Conservation (phyloP, 768 basidiomycete species). For the Rickenella mellea region DNA sequence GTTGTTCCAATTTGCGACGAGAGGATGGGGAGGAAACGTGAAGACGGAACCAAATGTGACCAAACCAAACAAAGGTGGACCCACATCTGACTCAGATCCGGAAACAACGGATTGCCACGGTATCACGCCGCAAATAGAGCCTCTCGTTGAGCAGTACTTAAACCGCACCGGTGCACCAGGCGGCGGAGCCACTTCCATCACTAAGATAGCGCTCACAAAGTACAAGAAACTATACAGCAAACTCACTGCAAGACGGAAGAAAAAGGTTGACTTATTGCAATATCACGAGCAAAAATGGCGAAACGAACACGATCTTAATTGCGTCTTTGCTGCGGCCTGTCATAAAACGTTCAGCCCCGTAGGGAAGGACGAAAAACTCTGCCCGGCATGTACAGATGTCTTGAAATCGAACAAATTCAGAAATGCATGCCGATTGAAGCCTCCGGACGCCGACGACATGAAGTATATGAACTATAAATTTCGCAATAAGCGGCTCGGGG, state of each 20-base stretch:
- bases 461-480: slow-evolving; percentile 7
- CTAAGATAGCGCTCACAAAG: slow-evolving; percentile 6
- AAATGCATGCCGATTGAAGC: slow-evolving; percentile 1
- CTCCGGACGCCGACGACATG: slow-evolving; percentile 8
- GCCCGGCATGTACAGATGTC: slow-evolving; percentile 7
- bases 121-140: slow-evolving; percentile 4
- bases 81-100: too few relatives aligned
- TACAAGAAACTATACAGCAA: slow-evolving; percentile 4
- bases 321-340: slow-evolving; percentile 13
- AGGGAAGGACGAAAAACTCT: slow-evolving; percentile 1
- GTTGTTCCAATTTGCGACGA: background rate
- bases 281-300: slow-evolving; percentile 15
- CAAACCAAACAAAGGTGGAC: too few relatives aligned
- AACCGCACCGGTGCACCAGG: slow-evolving; percentile 7
- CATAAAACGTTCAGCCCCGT: slow-evolving; percentile 1
- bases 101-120: slow-evolving; percentile 9
- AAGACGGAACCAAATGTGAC: too few relatives aligned
- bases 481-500: slow-evolving; percentile 5
- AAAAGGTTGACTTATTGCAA: slow-evolving; percentile 7
- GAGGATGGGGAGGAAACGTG: background rate
- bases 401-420: slow-evolving; percentile 7
- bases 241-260: slow-evolving; percentile 4
- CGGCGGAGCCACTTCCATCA: slow-evolving; percentile 9
- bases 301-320: slow-evolving; percentile 14
- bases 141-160: slow-evolving; percentile 7